Conservation (phyloP, 2,329 filamentous ascomycete species). For the Arthrobotrys entomopaga region DNA sequence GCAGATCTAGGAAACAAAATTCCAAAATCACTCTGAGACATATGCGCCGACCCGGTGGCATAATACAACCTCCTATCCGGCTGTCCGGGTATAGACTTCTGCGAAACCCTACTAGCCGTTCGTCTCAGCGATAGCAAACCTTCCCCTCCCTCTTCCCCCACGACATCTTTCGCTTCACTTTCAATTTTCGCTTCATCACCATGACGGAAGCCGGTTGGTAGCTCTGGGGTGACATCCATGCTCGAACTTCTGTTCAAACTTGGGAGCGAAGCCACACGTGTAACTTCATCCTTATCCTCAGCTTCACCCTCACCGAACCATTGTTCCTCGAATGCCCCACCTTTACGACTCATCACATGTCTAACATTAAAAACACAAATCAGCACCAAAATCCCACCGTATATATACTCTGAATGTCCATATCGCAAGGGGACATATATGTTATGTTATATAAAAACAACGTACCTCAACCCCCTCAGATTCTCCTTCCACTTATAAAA, state of each 20-base stretch:
- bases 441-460: constrained; percentile 60
- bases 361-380: constrained; percentile 57
- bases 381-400: neutral
- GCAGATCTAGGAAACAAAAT: constrained; percentile 80
- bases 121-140: constrained; percentile 9
- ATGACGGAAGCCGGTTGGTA: constrained; percentile 32
- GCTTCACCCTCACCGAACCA: constrained; percentile 23
- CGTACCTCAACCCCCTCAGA: constrained; percentile 73
- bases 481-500: constrained; percentile 83
- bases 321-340: constrained; percentile 35
- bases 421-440: too few relatives aligned
- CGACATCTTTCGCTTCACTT: constrained; percentile 6
- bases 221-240: constrained; percentile 42
- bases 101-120: constrained; percentile 33
- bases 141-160: constrained; percentile 1
- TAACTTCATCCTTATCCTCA: constrained; percentile 1
- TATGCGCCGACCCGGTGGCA: constrained; percentile 76
- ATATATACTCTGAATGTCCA: too few relatives aligned
- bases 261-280: constrained; percentile 1
- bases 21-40: constrained; percentile 85
- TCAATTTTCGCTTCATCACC: constrained; percentile 37
- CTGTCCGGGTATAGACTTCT: constrained; percentile 26
- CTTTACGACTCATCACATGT: constrained; percentile 42
- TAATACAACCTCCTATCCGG: constrained; percentile 76
- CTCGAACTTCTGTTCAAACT: constrained; percentile 31